These are phyloP conservation scores for Mycena pura DNA, from an alignment of 768 basidiomycete genomes.

Conservation along the genomic window DNA sequence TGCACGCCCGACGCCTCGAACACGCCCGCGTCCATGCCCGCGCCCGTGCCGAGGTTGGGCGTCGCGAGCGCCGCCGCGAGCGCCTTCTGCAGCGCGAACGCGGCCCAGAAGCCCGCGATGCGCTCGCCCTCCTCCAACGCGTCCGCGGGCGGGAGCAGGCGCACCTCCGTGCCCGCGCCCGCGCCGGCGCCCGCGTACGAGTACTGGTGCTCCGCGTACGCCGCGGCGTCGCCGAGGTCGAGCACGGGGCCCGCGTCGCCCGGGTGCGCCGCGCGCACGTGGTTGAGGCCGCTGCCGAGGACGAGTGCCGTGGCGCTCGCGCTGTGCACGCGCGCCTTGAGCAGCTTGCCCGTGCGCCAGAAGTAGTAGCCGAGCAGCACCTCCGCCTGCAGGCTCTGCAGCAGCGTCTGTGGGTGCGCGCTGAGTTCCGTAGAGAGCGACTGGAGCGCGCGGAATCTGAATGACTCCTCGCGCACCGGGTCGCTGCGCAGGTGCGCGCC, in stretches of 20 bases:
- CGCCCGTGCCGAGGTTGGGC: too few species aligned
- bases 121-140: conserved; percentile 68
- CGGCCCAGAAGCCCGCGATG: conserved; percentile 72
- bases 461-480: neutral
- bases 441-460: conserved; percentile 41
- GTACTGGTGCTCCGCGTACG: too few species aligned
- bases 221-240: too few species aligned
- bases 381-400: conserved; percentile 66
- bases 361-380: conserved; percentile 73
- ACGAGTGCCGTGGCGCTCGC: conserved; percentile 60
- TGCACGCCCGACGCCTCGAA: conserved; percentile 57
- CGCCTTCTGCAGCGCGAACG: conserved; percentile 63
- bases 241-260: conserved; percentile 42
- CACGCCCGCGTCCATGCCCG: too few species aligned
- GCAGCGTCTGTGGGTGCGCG: conserved; percentile 54
- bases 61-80: conserved; percentile 60
- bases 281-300: conserved; percentile 55
- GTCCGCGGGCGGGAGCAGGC: conserved; percentile 48
- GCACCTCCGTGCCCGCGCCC: conserved; percentile 42
- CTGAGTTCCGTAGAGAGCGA: conserved; percentile 51
- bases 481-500: conserved; percentile 37
- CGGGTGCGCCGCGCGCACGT: conserved; percentile 41
- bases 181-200: too few species aligned
- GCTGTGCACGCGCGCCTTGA: conserved; percentile 67
- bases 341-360: conserved; percentile 60